These are phyloP conservation scores for Zygoascus biomembranicola DNA, from an alignment of 805 yeast species.

Conservation along the genomic window DNA sequence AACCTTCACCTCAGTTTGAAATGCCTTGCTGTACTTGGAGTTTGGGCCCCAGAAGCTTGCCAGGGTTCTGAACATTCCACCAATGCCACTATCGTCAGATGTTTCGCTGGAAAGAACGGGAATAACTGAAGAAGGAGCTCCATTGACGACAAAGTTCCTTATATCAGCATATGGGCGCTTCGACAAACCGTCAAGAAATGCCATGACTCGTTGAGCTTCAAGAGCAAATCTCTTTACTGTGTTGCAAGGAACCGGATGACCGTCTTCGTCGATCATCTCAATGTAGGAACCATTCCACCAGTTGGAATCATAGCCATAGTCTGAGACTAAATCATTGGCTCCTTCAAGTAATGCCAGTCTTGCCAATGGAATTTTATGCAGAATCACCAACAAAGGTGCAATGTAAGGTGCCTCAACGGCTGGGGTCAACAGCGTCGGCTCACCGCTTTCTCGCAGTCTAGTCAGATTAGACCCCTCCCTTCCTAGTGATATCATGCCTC, in stretches of 20 bases:
- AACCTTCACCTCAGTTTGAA: constrained; percentile 8
- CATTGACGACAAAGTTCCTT: constrained; percentile 7
- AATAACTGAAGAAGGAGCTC: constrained; percentile 4
- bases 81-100: constrained; percentile 14
- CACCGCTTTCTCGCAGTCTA: constrained; percentile 2
- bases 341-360: constrained; percentile 21
- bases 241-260: background rate
- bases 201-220: constrained; percentile 25
- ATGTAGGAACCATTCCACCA: constrained; percentile 24
- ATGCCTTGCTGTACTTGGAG: constrained; percentile 6
- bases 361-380: constrained; percentile 27
- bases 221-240: constrained; percentile 13
- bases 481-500: constrained; percentile 18
- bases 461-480: background rate
- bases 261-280: constrained; percentile 6
- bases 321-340: constrained; percentile 16
- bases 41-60: constrained; percentile 11
- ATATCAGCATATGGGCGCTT: constrained; percentile 18
- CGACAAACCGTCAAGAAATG: constrained; percentile 25
- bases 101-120: constrained; percentile 4
- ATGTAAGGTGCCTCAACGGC: constrained; percentile 12
- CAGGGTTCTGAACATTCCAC: constrained; percentile 11
- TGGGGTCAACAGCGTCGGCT: constrained; percentile 18
- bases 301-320: constrained; percentile 21
- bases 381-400: constrained; percentile 22